Percentiles rank a stretch among this genome's conserved stretches.
phyloP scores from a whole-genome alignment of 176 grass and related monocot species.

The Musa itinerans region DNA sequence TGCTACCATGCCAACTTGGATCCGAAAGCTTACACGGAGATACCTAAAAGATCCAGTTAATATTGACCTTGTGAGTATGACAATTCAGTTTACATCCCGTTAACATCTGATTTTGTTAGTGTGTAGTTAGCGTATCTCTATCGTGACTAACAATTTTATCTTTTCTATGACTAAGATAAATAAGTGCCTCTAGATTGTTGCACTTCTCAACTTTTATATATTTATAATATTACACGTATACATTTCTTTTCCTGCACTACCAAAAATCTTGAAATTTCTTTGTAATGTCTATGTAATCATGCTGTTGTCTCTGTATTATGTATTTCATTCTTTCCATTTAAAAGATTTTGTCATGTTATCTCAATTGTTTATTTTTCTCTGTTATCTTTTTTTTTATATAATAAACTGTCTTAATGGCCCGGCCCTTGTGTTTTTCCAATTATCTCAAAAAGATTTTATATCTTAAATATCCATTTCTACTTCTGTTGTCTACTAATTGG shows the following conservation, averaged over 20 bases:
- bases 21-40: slow-evolving; percentile 66
- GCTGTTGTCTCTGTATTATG: not conserved
- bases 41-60: slow-evolving; percentile 56
- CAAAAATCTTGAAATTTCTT: not conserved
- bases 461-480: too few species aligned
- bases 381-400: too few species aligned
- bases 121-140: not conserved
- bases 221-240: not conserved
- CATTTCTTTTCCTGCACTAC: not conserved
- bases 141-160: not conserved
- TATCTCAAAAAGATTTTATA: too few species aligned
- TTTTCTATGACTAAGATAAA: not conserved
- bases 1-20: slow-evolving; percentile 95
- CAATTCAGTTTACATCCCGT: not conserved
- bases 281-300: not conserved
- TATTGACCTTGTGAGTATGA: slow-evolving; percentile 78
- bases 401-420: too few species aligned
- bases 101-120: not conserved
- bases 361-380: too few species aligned
- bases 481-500: too few species aligned
- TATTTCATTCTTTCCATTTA: too few species aligned
- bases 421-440: too few species aligned
- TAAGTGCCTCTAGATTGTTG: not conserved
- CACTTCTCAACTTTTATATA: too few species aligned
- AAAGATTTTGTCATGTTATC: too few species aligned